Evolutionary conservation across 2,329 filamentous ascomycete species (phyloP), one percentile per base, ranked within the genome.

Genomic region (Sordariomycetes sp.): DNA sequence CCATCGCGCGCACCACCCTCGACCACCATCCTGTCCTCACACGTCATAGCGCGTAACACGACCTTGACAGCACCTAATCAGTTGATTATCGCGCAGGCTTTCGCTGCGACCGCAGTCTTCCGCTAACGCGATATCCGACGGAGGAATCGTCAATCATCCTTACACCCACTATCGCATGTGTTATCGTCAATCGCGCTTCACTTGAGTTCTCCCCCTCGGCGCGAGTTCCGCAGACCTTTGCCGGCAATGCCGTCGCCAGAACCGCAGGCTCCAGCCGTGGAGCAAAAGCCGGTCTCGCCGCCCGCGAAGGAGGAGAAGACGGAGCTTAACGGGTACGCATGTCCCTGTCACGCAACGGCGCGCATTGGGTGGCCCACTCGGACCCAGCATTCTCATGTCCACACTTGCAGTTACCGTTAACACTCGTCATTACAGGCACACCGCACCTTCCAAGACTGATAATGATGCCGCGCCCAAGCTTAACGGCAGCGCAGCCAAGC

Each of bases 221-320:
- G 45, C 45, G 45, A 20, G 24, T 48, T 24, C 28, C 34, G 25
- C 15, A 52, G 20, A 50, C 20, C 2, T 24, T 24, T 74, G 71
- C 74, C 75, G 74, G 73, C 73, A 65, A 80, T 81, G 77, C 74
- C 77, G 61, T 77, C 77, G 63, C 73, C 75, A 60, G 68, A 67
- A 52, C 67, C 72, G 60, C 71, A 77, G 64, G 65, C 67, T 57
- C 63, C 69, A 60, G 61, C 66, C 62, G 62, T 68, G 65, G 77
- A 78, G 64, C 69, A 76, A 64, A 83, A 81, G 71, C 69, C 73
- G 65, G 63, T 59, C 48, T 65, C 67, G 51, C 60, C 62, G 28
- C 53, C 59, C n/a, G 63, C 65, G 22, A 66, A 65, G 61, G 67
- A 67, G 51, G 60, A 62, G 35, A 70, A 66, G 55, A 59, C 68